Evolutionary conservation across 345 rosid species (phyloP).

Genomic region (Laguncularia racemosa): DNA sequence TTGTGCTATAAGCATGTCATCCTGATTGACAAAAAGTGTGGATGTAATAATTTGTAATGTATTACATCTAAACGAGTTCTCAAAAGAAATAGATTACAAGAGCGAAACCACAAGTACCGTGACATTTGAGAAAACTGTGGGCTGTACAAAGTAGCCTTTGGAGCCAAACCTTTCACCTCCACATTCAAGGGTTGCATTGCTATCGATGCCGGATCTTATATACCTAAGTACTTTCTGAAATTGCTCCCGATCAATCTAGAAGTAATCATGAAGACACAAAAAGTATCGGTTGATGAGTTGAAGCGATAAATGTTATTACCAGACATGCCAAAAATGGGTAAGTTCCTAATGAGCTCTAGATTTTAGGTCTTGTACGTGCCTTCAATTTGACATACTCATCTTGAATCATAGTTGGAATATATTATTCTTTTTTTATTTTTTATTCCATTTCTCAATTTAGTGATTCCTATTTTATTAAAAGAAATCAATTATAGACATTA

Average conservation of each 20-base stretch:
- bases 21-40: conserved; percentile 26
- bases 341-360: too few relatives aligned
- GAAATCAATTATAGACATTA: too few relatives aligned
- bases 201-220: conserved; percentile 64
- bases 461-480: too few relatives aligned
- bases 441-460: too few relatives aligned
- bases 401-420: too few relatives aligned
- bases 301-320: too few relatives aligned
- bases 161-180: conserved; percentile 78
- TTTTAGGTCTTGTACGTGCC: too few relatives aligned
- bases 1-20: conserved; percentile 82
- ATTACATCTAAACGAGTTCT: background rate
- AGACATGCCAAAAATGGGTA: too few relatives aligned
- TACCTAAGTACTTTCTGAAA: conserved; percentile 70
- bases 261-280: background rate
- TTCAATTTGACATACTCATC: too few relatives aligned
- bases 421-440: too few relatives aligned
- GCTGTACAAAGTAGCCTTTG: conserved; percentile 84
- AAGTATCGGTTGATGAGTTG: background rate
- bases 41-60: background rate
- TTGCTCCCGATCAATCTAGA: conserved; percentile 71
- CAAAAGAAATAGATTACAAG: background rate
- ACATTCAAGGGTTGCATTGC: conserved; percentile 82
- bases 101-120: conserved; percentile 27
- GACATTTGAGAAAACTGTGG: conserved; percentile 94